Evolutionary conservation across 1,284 basidiomycete species (phyloP).

Genomic region (Fomitopsis palustris): DNA sequence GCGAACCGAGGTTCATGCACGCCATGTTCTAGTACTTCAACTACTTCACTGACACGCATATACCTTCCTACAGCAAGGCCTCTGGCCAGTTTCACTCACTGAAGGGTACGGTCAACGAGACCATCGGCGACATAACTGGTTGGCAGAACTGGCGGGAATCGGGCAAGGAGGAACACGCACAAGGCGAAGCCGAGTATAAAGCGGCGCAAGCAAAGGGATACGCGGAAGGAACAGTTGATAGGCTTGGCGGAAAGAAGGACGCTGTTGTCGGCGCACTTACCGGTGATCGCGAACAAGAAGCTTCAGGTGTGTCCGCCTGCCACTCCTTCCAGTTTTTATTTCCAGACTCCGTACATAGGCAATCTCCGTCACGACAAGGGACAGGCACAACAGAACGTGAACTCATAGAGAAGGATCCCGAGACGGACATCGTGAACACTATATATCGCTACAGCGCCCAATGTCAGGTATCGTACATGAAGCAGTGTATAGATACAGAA

Average conservation of each 20-base stretch:
- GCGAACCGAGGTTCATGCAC: slow-evolving; percentile 17
- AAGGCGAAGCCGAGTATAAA: slow-evolving; percentile 60
- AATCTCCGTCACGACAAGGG: slow-evolving; percentile 45
- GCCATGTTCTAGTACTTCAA: not conserved
- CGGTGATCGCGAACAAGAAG: slow-evolving; percentile 63
- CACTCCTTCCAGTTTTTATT: not conserved
- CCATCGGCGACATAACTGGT: slow-evolving; percentile 49
- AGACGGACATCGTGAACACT: not conserved
- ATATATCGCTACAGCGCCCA: not conserved
- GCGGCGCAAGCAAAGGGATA: slow-evolving; percentile 53
- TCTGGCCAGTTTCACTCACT: slow-evolving; percentile 59
- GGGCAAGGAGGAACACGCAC: slow-evolving; percentile 63
- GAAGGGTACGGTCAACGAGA: slow-evolving; percentile 61
- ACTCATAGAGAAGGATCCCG: too few relatives aligned
- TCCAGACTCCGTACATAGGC: slow-evolving; percentile 29
- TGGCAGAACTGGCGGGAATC: slow-evolving; percentile 44
- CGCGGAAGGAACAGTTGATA: slow-evolving; percentile 57
- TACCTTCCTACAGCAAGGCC: slow-evolving; percentile 42
- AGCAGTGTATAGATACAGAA: too few relatives aligned
- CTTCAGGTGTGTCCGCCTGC: slow-evolving; percentile 37
- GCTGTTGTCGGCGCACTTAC: slow-evolving; percentile 60
- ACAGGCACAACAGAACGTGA: too few relatives aligned
- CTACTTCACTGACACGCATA: not conserved
- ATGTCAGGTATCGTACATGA: too few relatives aligned
- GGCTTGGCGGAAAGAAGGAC: slow-evolving; percentile 63